Evolutionary conservation across 805 yeast genomes (phyloP), one percentile per base, ranked within the genome.

Genomic region (Huiozyma sinensis): DNA sequence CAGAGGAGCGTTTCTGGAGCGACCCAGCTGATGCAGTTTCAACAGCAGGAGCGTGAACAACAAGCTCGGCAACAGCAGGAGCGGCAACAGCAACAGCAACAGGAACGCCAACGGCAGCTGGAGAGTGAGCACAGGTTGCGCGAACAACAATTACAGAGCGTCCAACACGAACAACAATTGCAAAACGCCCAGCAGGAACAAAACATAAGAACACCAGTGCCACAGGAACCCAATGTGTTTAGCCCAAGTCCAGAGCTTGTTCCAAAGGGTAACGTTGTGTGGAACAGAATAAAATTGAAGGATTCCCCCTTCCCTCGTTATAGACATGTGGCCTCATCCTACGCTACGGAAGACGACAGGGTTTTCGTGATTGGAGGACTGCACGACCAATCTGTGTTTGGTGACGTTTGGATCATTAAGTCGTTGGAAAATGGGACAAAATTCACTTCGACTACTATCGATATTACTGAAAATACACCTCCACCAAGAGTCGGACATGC

Each of bases 401-500:
- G 95, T 40, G 98, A 92, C 61, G 79, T 95, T 51, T 92, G 99
- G 99, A 79, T 83, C 47, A 70, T 90, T 45, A 75, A 75, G 49
- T 61, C 63, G 6, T 48, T 55, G 39, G 69, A 71, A 7, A 56
- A 63, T 42, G 59, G 72, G 62, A 44, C 65, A 64, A 33, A 47
- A 50, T 44, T 70, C 54, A 51, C 64, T 56, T 57, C 78, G 67
- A 38, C 63, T 72, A 42, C 82, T 69, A 54, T 81, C 41, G 85
- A 83, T 47, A 84, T 83, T 47, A 76, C 77, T 41, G 86, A 81
- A 48, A 79, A 83, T 41, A 77, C 86, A 12, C 96, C 97, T 2
- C 90, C 95, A 13, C 96, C 97, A 32, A 79, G 98, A 55, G 96
- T 90, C 6, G 97, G 97, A 4, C 99, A 92, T 64, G 86, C 95